phyloP scores from a whole-genome alignment of 148 eudicot genomes.

The Bassia scoparia region DNA sequence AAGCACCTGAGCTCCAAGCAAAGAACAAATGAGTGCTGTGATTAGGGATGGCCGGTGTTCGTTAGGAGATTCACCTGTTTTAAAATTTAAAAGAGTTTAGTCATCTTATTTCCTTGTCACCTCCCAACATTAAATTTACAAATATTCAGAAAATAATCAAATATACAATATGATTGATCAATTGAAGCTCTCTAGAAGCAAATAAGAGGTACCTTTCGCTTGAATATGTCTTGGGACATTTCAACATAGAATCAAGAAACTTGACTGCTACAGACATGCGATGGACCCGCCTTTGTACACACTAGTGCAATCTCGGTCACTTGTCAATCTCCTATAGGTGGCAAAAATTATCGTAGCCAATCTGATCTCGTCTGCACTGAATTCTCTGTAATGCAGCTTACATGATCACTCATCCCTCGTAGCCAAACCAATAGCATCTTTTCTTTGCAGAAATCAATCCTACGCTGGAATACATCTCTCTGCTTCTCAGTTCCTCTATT shows the following conservation, averaged over 20 bases:
- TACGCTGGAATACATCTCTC: constrained; percentile 56
- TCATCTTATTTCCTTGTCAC: not conserved
- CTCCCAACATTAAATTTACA: no score
- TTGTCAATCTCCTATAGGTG: constrained; percentile 42
- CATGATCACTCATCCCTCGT: constrained; percentile 29
- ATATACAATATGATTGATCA: no score
- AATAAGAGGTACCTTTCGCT: constrained; percentile 40
- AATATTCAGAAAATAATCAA: no score
- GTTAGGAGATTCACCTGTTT: constrained; percentile 56
- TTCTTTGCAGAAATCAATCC: constrained; percentile 71
- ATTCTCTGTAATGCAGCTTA: constrained; percentile 46
- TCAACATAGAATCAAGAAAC: constrained; percentile 32
- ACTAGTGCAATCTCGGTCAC: constrained; percentile 41
- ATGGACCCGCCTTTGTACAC: constrained; percentile 59
- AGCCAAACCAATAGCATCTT: constrained; percentile 67
- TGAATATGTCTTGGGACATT: constrained; percentile 38
- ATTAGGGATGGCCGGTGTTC: constrained; percentile 57
- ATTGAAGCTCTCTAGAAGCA: not conserved
- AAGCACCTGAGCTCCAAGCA: constrained; percentile 61
- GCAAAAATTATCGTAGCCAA: constrained; percentile 60
- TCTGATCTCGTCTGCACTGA: constrained; percentile 49
- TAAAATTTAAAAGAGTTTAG: constrained; percentile 8
- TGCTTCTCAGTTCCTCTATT: constrained; percentile 67
- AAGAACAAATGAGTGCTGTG: constrained; percentile 50
- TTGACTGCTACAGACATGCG: constrained; percentile 48